Conservation (phyloP, 2,329 filamentous ascomycete genomes). For the Talaromyces sp. region DNA sequence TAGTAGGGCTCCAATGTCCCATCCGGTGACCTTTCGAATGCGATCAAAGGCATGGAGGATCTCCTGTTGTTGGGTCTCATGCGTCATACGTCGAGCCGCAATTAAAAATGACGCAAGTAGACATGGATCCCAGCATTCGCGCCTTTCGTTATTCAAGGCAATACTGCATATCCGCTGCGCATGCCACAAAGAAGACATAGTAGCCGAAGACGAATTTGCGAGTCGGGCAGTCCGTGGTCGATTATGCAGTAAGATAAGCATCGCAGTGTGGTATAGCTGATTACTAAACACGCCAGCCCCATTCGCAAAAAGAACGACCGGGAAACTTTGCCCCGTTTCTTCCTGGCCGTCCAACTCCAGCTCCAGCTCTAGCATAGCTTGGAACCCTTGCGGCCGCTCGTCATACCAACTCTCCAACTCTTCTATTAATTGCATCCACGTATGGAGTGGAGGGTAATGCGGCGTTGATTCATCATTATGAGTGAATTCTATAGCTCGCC, state of each 20-base stretch:
- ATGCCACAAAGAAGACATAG: conserved; percentile 53
- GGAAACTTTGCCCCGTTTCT: conserved; percentile 28
- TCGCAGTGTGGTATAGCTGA: conserved; percentile 60
- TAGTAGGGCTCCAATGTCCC: conserved; percentile 32
- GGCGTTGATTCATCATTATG: conserved; percentile 18
- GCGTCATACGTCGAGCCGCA: conserved; percentile 53
- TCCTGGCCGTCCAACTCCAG: conserved; percentile 25
- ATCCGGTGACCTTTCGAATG: conserved; percentile 48
- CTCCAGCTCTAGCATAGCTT: conserved; percentile 39
- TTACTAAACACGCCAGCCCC: conserved; percentile 51
- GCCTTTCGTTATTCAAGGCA: conserved; percentile 50
- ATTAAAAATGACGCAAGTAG: conserved; percentile 52
- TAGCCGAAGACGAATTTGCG: conserved; percentile 32
- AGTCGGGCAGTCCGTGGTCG: conserved; percentile 50
- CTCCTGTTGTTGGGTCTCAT: conserved; percentile 51
- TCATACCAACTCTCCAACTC: conserved; percentile 33
- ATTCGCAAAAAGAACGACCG: conserved; percentile 51
- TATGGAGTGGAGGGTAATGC: conserved; percentile 10
- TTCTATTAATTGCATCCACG: conserved; percentile 29
- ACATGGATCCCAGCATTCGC: conserved; percentile 52
- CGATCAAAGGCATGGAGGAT: conserved; percentile 46
- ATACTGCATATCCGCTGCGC: conserved; percentile 55
- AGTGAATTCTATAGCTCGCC: conserved; percentile 22
- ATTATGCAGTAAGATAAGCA: conserved; percentile 56
- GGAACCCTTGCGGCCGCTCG: conserved; percentile 30